Evolutionary conservation across 2,329 filamentous ascomycete species (phyloP).

Genomic region (Ophiobolus disseminans): DNA sequence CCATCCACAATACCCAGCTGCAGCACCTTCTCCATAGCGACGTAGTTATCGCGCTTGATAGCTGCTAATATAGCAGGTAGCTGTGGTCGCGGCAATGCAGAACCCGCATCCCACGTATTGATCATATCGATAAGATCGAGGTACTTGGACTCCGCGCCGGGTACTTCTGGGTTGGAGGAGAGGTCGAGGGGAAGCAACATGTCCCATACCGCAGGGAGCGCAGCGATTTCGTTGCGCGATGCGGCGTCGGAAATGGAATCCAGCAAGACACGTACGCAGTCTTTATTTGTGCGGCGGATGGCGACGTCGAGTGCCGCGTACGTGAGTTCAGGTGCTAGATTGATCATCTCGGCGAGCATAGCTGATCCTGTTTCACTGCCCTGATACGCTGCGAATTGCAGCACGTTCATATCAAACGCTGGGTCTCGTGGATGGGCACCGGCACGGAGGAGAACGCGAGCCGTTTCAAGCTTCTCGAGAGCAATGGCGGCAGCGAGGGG

Average conservation of each 20-base stretch:
- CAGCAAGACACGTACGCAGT: slow-evolving; percentile 19
- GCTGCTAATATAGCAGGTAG: slow-evolving; percentile 24
- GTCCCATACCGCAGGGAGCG: slow-evolving; percentile 24
- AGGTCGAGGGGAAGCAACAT: slow-evolving; percentile 13
- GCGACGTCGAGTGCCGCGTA: slow-evolving; percentile 27
- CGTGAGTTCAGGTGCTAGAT: slow-evolving; percentile 19
- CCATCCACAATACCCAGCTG: slow-evolving; percentile 18
- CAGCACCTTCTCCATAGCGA: slow-evolving; percentile 22
- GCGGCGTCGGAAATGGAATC: slow-evolving; percentile 24
- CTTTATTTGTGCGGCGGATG: slow-evolving; percentile 19
- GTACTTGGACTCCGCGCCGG: slow-evolving; percentile 11
- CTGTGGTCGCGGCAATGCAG: slow-evolving; percentile 17
- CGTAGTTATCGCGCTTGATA: slow-evolving; percentile 25
- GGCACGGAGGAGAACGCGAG: slow-evolving; percentile 21
- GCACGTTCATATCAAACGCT: slow-evolving; percentile 25
- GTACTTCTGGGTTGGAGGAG: slow-evolving; percentile 9
- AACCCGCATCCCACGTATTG: slow-evolving; percentile 21
- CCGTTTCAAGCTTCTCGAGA: slow-evolving; percentile 17
- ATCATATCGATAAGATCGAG: slow-evolving; percentile 23
- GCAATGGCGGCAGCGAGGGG: slow-evolving; percentile 22
- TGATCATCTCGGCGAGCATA: slow-evolving; percentile 25
- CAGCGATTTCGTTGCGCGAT: slow-evolving; percentile 18
- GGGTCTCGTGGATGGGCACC: slow-evolving; percentile 26
- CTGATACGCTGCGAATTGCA: slow-evolving; percentile 22
- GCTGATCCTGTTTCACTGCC: slow-evolving; percentile 15